Conservation (phyloP, 169 alveolate genomes). For the Neospora caninum region DNA sequence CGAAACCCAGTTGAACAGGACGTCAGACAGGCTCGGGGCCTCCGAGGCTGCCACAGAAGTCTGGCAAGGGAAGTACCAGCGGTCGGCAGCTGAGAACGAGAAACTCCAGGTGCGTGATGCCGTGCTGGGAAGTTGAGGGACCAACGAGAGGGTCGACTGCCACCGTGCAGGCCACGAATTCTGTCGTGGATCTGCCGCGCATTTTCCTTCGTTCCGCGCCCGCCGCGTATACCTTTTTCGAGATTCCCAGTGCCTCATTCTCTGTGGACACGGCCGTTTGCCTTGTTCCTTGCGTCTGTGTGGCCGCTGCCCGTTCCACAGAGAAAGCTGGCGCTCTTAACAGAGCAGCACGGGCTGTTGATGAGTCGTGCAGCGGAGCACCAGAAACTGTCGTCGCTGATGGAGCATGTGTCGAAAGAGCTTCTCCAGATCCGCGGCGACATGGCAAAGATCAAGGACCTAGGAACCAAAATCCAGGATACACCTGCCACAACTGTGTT, state of each 20-base stretch:
- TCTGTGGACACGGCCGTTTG: too few species aligned
- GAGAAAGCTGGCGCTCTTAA: neutral
- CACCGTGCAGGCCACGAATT: too few species aligned
- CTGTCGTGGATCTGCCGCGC: too few species aligned
- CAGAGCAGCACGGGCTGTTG: neutral
- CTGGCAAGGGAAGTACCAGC: neutral
- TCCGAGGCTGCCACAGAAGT: neutral
- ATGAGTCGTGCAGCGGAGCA: neutral
- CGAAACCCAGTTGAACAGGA: neutral
- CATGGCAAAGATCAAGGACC: neutral
- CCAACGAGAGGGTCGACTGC: too few species aligned
- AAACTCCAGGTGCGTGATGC: neutral
- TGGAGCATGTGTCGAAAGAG: neutral
- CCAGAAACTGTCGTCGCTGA: neutral
- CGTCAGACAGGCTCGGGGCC: neutral
- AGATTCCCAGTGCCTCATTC: too few species aligned
- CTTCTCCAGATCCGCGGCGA: neutral
- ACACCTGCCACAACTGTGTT: slow-evolving; percentile 17
- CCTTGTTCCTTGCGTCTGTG: too few species aligned
- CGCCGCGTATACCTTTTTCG: too few species aligned
- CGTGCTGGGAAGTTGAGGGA: too few species aligned
- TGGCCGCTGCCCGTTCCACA: neutral
- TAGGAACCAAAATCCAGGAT: neutral
- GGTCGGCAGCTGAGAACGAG: neutral
- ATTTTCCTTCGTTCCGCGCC: too few species aligned